Conservation (phyloP, 2,329 filamentous ascomycete genomes). For the Scedosporium aurantiacum region DNA sequence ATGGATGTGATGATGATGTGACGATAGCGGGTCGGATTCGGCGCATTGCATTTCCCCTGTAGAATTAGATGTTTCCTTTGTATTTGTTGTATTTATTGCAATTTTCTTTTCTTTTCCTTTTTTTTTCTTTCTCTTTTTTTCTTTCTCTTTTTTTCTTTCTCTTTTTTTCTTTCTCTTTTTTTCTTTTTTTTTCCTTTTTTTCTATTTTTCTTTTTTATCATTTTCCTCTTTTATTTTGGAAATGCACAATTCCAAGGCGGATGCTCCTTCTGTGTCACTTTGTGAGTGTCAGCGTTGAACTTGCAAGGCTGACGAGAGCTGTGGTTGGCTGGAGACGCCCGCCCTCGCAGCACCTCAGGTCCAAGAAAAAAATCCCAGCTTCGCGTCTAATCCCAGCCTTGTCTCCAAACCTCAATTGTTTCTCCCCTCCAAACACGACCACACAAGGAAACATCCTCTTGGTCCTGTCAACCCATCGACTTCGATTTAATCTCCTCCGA, state of each 20-base stretch:
- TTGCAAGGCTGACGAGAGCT: neutral
- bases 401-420: neutral
- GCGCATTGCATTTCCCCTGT: neutral
- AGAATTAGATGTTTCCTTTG: neutral
- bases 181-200: neutral
- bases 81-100: neutral
- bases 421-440: neutral
- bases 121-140: neutral
- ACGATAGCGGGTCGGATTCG: neutral
- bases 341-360: neutral
- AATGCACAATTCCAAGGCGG: neutral
- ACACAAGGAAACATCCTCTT: too few relatives aligned
- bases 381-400: neutral
- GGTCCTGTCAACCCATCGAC: too few relatives aligned
- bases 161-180: neutral
- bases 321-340: neutral
- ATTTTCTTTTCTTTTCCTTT: neutral
- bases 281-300: neutral
- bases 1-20: neutral
- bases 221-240: slow-evolving; percentile 2
- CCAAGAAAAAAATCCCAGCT: neutral
- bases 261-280: neutral
- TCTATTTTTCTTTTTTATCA: neutral
- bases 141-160: slow-evolving; percentile 3
- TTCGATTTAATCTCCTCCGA: too few relatives aligned